Conservation (phyloP, 495 filamentous ascomycete species). For the Podospora pseudocomata region DNA sequence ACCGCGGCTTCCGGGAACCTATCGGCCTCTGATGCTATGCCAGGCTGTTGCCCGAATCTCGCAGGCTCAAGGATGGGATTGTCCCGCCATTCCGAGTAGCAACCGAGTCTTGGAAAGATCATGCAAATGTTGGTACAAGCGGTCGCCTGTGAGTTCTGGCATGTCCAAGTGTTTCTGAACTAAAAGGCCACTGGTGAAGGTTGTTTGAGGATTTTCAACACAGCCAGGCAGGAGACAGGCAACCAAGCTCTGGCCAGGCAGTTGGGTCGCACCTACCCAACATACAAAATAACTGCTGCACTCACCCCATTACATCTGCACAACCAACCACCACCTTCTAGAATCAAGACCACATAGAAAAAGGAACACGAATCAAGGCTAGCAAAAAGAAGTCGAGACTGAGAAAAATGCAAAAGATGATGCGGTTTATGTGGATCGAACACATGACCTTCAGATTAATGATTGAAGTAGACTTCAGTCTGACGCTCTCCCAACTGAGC, state of each 20-base stretch:
- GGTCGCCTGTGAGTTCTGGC: background rate
- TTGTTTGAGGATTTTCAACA: too few relatives aligned
- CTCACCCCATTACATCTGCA: too few relatives aligned
- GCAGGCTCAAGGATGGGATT: background rate
- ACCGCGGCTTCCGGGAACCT: background rate
- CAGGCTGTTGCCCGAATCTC: background rate
- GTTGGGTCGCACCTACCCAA: too few relatives aligned
- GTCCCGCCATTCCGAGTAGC: background rate
- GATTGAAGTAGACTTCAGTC: constrained; percentile 7
- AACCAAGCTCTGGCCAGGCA: too few relatives aligned
- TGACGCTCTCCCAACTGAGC: constrained; percentile 11
- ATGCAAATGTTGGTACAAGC: background rate
- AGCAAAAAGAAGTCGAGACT: background rate
- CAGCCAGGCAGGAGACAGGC: too few relatives aligned
- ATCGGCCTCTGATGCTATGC: background rate
- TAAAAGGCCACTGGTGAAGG: too few relatives aligned
- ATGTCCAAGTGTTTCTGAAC: background rate
- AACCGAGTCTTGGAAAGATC: background rate
- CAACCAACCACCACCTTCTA: too few relatives aligned
- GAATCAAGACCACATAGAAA: background rate
- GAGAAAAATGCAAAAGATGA: background rate
- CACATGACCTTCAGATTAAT: constrained; percentile 8
- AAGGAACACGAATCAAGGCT: background rate
- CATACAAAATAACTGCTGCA: too few relatives aligned
- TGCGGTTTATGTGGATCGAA: constrained; percentile 11